Conservation (phyloP, 106 monocot species). For the Dactylorhiza incarnata region DNA sequence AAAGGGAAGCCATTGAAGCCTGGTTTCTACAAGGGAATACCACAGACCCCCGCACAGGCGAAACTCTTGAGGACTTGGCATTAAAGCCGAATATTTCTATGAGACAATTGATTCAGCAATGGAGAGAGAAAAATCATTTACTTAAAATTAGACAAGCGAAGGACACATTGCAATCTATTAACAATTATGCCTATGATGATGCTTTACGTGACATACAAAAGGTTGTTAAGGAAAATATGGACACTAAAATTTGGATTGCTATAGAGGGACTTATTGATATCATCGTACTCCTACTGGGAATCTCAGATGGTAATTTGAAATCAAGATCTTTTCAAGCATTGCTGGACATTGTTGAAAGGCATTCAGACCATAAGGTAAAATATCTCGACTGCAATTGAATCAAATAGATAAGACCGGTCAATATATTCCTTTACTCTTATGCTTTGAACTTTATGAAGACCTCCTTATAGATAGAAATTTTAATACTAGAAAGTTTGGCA, state of each 20-base stretch:
- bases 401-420: neutral
- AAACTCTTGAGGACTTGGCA: constrained; percentile 7
- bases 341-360: constrained; percentile 7
- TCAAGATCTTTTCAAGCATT: constrained; percentile 9
- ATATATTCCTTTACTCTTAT: neutral
- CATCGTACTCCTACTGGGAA: neutral
- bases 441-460: neutral
- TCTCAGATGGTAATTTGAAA: constrained; percentile 3
- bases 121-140: constrained; percentile 20
- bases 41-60: constrained; percentile 8
- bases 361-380: constrained; percentile 17
- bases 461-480: too few relatives aligned
- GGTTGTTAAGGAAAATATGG: constrained; percentile 10
- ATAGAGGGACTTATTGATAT: constrained; percentile 22
- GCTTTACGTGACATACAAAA: constrained; percentile 9
- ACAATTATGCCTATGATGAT: neutral
- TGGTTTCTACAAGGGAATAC: constrained; percentile 7
- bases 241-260: constrained; percentile 18
- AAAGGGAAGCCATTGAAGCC: constrained; percentile 14
- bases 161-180: constrained; percentile 4
- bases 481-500: neutral
- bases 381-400: too few relatives aligned
- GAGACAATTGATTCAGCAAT: constrained; percentile 17
- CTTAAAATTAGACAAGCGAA: constrained; percentile 17
- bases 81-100: constrained; percentile 13